These are phyloP conservation scores for Lentithecium fluviatile DNA, from an alignment of 495 filamentous ascomycete species.

Conservation along the genomic window DNA sequence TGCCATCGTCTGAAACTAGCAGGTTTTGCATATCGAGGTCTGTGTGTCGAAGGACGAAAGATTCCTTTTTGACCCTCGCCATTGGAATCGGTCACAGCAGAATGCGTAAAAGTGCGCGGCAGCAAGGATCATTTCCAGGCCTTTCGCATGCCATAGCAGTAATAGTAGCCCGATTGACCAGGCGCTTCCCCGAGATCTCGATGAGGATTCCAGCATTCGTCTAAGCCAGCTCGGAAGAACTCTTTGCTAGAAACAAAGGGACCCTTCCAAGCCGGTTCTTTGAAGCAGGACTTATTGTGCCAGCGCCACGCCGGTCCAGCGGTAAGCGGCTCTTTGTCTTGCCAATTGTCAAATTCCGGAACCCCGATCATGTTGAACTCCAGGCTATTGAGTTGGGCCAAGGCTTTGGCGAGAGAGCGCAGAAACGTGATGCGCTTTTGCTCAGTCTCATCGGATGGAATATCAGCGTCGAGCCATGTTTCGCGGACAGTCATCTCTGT, in stretches of 20 bases:
- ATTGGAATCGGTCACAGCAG: too few relatives aligned
- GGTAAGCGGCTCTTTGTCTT: slow-evolving; percentile 19
- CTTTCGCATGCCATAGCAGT: slow-evolving; percentile 21
- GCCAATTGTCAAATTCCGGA: slow-evolving; percentile 16
- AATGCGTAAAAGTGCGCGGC: slow-evolving; percentile 8
- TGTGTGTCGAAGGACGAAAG: slow-evolving; percentile 44
- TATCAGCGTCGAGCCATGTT: background rate
- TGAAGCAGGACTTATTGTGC: slow-evolving; percentile 10
- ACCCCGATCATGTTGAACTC: slow-evolving; percentile 32
- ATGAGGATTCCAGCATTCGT: background rate
- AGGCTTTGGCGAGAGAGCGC: slow-evolving; percentile 38
- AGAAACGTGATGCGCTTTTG: slow-evolving; percentile 5
- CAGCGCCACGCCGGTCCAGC: slow-evolving; percentile 33
- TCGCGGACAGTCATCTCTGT: too few relatives aligned
- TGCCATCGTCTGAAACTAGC: slow-evolving; percentile 44
- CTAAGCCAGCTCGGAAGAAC: background rate
- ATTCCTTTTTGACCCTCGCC: background rate
- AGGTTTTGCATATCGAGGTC: slow-evolving; percentile 47
- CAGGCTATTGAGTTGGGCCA: slow-evolving; percentile 41
- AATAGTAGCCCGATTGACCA: background rate
- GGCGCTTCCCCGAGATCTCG: too few relatives aligned
- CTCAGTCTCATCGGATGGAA: background rate
- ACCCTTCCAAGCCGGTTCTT: background rate
- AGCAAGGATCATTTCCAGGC: slow-evolving; percentile 33
- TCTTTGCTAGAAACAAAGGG: slow-evolving; percentile 1